Conservation (phyloP, 768 basidiomycete genomes). For the Sporobolomyces phaffii region DNA sequence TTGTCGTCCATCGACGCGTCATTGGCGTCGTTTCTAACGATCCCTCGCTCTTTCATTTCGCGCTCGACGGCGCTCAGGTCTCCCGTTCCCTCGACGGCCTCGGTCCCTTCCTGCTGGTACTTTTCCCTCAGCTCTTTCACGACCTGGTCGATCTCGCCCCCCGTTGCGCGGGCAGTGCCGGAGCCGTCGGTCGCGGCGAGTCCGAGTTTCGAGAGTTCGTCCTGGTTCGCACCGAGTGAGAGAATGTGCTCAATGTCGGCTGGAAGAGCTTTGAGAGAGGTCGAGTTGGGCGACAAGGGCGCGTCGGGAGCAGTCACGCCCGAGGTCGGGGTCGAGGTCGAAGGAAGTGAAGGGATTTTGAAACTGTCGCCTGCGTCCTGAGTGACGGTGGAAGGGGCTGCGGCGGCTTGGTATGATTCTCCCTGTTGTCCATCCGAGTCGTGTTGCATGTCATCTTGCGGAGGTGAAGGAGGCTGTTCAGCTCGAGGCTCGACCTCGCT, state of each 20-base stretch:
- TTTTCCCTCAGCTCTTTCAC: constrained; percentile 30
- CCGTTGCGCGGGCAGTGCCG: too few species aligned
- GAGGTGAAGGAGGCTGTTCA: constrained; percentile 8
- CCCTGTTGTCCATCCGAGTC: not conserved
- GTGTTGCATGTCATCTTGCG: constrained; percentile 1
- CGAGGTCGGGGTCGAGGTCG: not conserved
- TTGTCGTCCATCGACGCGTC: not conserved
- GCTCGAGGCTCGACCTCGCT: not conserved
- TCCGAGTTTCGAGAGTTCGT: constrained; percentile 1
- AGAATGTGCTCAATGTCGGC: constrained; percentile 38
- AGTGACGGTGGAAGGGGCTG: not conserved
- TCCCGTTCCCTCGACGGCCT: not conserved
- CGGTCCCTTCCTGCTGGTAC: not conserved
- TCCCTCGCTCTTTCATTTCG: constrained; percentile 31
- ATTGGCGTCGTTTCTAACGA: not conserved
- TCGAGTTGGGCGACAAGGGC: constrained; percentile 4
- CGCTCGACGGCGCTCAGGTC: constrained; percentile 14
- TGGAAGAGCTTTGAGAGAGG: constrained; percentile 23
- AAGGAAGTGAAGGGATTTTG: constrained; percentile 33
- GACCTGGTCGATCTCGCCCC: constrained; percentile 22
- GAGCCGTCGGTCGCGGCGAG: not conserved
- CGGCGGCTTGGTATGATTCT: not conserved
- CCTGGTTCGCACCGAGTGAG: constrained; percentile 31
- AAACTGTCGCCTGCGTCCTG: constrained; percentile 1
- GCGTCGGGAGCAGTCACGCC: not conserved